These are phyloP conservation scores for Ophidiomyces ophidiicola DNA, from an alignment of 2,329 filamentous ascomycete genomes.

Conservation along the genomic window DNA sequence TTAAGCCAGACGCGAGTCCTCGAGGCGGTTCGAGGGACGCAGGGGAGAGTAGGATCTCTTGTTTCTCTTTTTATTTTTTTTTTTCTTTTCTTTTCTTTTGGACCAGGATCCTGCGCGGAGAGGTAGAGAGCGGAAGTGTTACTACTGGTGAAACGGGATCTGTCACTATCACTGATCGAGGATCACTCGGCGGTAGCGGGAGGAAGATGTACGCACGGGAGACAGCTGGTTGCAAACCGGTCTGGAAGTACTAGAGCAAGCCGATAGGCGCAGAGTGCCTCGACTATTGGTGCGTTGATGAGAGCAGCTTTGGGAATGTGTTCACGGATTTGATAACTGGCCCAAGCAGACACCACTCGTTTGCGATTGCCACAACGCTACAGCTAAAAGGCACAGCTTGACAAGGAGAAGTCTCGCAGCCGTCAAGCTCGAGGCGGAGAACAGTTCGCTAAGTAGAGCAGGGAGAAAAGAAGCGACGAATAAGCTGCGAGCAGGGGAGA, in stretches of 20 bases:
- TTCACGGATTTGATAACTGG: not conserved
- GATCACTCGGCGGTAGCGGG: slow-evolving; percentile 2
- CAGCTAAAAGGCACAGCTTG: slow-evolving; percentile 6
- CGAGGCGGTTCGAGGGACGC: slow-evolving; percentile 3
- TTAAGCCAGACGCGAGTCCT: slow-evolving; percentile 12
- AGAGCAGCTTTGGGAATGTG: not conserved
- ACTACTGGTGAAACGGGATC: slow-evolving; percentile 7
- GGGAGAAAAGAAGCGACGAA: too few species aligned
- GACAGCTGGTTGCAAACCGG: slow-evolving; percentile 3
- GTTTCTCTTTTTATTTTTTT: too few species aligned
- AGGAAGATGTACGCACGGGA: slow-evolving; percentile 12
- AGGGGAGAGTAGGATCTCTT: slow-evolving; percentile 19
- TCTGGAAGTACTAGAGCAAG: not conserved
- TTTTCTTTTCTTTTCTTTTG: too few species aligned
- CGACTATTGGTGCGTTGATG: slow-evolving; percentile 6
- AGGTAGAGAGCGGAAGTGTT: not conserved
- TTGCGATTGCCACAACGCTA: slow-evolving; percentile 6
- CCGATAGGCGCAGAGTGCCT: slow-evolving; percentile 1
- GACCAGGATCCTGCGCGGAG: not conserved
- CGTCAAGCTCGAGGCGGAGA: not conserved
- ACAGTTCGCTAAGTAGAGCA: not conserved
- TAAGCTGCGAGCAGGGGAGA: too few species aligned
- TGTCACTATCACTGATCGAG: slow-evolving; percentile 7
- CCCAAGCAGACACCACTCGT: slow-evolving; percentile 3
- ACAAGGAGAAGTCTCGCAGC: too few species aligned